Evolutionary conservation across 2,329 filamentous ascomycete genomes (phyloP).

Genomic region (Cryphonectria nitschkei): DNA sequence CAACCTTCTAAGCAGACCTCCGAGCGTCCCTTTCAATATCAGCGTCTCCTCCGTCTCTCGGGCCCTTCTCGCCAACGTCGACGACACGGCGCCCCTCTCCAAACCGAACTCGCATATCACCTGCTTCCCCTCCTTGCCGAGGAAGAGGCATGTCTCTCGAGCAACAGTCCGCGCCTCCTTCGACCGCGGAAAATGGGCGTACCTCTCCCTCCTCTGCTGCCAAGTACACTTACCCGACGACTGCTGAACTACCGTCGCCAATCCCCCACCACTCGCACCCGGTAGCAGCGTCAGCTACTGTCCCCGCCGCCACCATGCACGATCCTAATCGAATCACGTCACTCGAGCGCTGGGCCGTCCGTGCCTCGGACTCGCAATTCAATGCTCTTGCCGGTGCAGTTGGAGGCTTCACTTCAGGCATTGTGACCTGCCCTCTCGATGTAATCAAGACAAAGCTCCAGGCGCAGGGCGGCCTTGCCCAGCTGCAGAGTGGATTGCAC

Average conservation of each 20-base stretch:
- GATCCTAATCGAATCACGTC: conserved; percentile 42
- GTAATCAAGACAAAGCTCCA: conserved; percentile 99
- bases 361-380: conserved; percentile 66
- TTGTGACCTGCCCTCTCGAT: conserved; percentile 95
- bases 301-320: conserved; percentile 32
- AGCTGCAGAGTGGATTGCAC: conserved; percentile 52
- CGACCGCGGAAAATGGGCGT: conserved; percentile 40
- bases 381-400: conserved; percentile 86
- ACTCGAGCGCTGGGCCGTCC: conserved; percentile 59
- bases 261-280: conserved; percentile 14
- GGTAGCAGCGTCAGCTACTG: conserved; percentile 25
- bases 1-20: neutral
- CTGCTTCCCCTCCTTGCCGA: neutral
- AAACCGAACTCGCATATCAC: neutral
- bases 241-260: conserved; percentile 18
- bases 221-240: conserved; percentile 21
- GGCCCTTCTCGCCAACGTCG: conserved; percentile 21
- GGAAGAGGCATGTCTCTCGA: conserved; percentile 34
- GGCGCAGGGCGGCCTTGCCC: conserved; percentile 83
- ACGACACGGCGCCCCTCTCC: conserved; percentile 33
- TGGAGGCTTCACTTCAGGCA: conserved; percentile 88
- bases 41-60: neutral
- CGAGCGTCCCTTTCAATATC: neutral
- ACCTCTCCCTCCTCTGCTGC: conserved; percentile 32
- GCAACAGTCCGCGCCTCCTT: conserved; percentile 16